Evolutionary conservation across 495 filamentous ascomycete species (phyloP).

Genomic region (Aspergillus avenaceus): DNA sequence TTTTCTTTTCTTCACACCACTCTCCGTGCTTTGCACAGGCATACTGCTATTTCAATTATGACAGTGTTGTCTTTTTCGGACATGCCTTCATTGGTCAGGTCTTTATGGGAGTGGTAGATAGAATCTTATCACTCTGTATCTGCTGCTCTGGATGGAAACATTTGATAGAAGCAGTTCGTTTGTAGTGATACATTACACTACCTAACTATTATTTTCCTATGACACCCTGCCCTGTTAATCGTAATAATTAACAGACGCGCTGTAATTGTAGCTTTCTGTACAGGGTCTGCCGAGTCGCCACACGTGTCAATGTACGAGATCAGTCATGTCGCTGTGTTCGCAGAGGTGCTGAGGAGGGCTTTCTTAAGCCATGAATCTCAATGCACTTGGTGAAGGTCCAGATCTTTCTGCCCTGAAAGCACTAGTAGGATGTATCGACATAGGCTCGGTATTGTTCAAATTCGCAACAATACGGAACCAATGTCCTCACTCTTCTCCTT

Average conservation of each 20-base stretch:
- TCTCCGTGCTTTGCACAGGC: conserved; percentile 45
- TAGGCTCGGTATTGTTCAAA: not conserved
- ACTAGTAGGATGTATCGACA: too few species aligned
- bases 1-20: conserved; percentile 38
- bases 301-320: not conserved
- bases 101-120: conserved; percentile 63
- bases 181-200: conserved; percentile 49
- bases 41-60: conserved; percentile 48
- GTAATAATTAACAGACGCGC: not conserved
- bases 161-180: conserved; percentile 82
- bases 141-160: conserved; percentile 78
- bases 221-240: too few species aligned
- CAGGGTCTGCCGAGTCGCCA: not conserved
- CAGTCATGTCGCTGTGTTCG: not conserved
- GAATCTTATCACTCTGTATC: conserved; percentile 79
- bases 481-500: conserved; percentile 40
- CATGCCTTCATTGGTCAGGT: conserved; percentile 70
- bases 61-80: conserved; percentile 38
- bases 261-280: not conserved
- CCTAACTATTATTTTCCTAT: conserved; percentile 14
- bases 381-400: too few species aligned
- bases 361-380: not conserved
- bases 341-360: not conserved
- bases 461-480: not conserved
- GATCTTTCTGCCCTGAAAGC: too few species aligned